Base-by-base conservation (phyloP, 2,329 filamentous ascomycete species). In the Hypoxylon sp. region DNA sequence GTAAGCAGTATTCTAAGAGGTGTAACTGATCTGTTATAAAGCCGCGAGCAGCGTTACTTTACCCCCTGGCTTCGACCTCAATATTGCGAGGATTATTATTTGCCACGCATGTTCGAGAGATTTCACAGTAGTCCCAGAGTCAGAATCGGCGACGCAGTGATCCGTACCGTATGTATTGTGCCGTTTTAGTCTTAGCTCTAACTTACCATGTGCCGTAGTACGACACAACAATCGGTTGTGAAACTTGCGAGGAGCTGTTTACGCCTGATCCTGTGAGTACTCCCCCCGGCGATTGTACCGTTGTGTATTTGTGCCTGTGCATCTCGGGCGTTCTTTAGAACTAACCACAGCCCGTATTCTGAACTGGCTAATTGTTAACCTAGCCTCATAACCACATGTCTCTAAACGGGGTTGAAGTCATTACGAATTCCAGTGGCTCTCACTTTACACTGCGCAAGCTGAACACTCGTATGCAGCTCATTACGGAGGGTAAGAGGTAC, bases 161-260 rank as follows among this genome's bases (percentile, higher is more conserved):
- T 93, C 58, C 82, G 80, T 36, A 81, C 80, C 3, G 45, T 49
- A 28, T 25, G 45, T 30, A 6, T 49, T 3, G 6, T 2, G 23
- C n/a, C 5, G 14, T 30, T 23, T 2, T 14, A n/a, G 6, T 49
- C 13, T 13, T 30, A 23, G 21, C 5, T 30, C 11, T 14, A 14
- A n/a, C 45, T 49, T 7, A 49, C 14, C 21, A 28, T 14, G 10
- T 49, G 41, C 14, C 14, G 23, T 14, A 49, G 45, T 81, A 3
- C 7, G 91, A 93, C 75, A 91, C 89, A 0, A 86, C 46, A 55
- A 63, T 74, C 13, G 70, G 61, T 56, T 80, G 92, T 49, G 87
- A 89, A 78, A 91, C 89, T 0, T 93, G 90, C 70, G 90, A 93
- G 76, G 89, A 91, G 73, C 80, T 91, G 1, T 91, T 89, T 75